Percentiles rank a stretch among this genome's conserved stretches.
phyloP scores from a whole-genome alignment of 23 red algal species.

The Agarophyton chilense region DNA sequence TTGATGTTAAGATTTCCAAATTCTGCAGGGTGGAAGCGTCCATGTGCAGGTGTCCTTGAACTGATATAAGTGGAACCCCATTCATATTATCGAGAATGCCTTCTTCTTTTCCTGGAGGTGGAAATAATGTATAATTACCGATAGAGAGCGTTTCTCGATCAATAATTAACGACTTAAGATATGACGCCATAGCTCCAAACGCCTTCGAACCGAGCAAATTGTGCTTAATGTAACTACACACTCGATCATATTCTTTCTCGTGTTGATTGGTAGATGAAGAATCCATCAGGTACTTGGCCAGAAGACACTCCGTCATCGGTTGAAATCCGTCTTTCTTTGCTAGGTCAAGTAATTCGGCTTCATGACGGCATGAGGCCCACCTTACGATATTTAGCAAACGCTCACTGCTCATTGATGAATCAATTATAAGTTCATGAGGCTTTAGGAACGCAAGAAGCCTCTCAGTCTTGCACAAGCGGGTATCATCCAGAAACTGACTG shows the following conservation, averaged over 20 bases:
- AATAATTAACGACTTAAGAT: slow-evolving; percentile 67
- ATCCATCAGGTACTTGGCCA: slow-evolving; percentile 42
- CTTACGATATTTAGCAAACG: slow-evolving; percentile 38
- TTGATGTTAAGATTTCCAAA: slow-evolving; percentile 72
- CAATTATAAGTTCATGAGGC: slow-evolving; percentile 78
- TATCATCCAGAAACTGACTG: slow-evolving; percentile 76
- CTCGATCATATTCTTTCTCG: slow-evolving; percentile 13
- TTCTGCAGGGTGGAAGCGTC: slow-evolving; percentile 79
- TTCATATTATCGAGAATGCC: neutral
- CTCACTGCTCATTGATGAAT: slow-evolving; percentile 22
- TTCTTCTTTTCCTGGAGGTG: slow-evolving; percentile 15
- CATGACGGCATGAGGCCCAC: slow-evolving; percentile 37
- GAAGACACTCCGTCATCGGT: slow-evolving; percentile 38
- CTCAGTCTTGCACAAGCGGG: slow-evolving; percentile 57
- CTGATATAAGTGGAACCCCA: neutral
- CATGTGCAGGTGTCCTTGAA: slow-evolving; percentile 11
- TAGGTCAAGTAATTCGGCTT: slow-evolving; percentile 38
- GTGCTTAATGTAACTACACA: slow-evolving; percentile 23
- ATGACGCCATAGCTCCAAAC: slow-evolving; percentile 61
- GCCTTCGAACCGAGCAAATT: slow-evolving; percentile 57
- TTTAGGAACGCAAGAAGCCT: slow-evolving; percentile 64
- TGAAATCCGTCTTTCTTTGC: slow-evolving; percentile 43
- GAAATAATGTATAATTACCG: slow-evolving; percentile 79
- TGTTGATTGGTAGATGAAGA: neutral
- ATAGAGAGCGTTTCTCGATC: slow-evolving; percentile 76